A percentile compares a stretch with the other conserved stretches of the same genome.
Evolutionary conservation across 768 basidiomycete species (phyloP).

Genomic region (Suillus plorans): DNA sequence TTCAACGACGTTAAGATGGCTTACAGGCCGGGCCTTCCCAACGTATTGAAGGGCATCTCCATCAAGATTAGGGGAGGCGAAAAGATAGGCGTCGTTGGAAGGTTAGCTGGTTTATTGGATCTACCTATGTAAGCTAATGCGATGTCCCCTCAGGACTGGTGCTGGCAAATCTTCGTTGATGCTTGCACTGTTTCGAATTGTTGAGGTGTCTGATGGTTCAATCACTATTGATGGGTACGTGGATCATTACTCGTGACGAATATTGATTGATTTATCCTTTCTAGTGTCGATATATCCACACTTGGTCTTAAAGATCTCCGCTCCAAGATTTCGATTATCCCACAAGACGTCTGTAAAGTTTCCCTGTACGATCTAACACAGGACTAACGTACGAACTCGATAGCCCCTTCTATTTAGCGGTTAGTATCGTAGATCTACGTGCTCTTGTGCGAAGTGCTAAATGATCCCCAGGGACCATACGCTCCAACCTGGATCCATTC

Average conservation of each 20-base stretch:
- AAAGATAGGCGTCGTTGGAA: conserved; percentile 77
- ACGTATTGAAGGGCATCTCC: conserved; percentile 65
- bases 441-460: conserved; percentile 11
- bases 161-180: conserved; percentile 66
- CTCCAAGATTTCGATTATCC: conserved; percentile 60
- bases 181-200: conserved; percentile 64
- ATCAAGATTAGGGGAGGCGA: conserved; percentile 63
- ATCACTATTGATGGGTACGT: conserved; percentile 65
- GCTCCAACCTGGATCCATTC: conserved; percentile 61
- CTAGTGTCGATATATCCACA: conserved; percentile 62
- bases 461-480: conserved; percentile 49
- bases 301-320: conserved; percentile 67
- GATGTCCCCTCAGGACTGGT: conserved; percentile 36
- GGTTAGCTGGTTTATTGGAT: conserved; percentile 26
- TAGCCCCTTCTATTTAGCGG: conserved; percentile 61
- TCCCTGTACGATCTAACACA: neutral
- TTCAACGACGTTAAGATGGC: conserved; percentile 60
- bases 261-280: conserved; percentile 6
- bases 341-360: conserved; percentile 54
- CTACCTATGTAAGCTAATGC: neutral
- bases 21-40: conserved; percentile 71
- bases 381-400: conserved; percentile 9
- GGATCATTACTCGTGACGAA: neutral
- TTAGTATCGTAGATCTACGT: conserved; percentile 32
- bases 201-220: conserved; percentile 59